Evolutionary conservation across 129 eudicot species (phyloP), one percentile per base, ranked within the genome.

Genomic region (Saposhnikovia divaricata): DNA sequence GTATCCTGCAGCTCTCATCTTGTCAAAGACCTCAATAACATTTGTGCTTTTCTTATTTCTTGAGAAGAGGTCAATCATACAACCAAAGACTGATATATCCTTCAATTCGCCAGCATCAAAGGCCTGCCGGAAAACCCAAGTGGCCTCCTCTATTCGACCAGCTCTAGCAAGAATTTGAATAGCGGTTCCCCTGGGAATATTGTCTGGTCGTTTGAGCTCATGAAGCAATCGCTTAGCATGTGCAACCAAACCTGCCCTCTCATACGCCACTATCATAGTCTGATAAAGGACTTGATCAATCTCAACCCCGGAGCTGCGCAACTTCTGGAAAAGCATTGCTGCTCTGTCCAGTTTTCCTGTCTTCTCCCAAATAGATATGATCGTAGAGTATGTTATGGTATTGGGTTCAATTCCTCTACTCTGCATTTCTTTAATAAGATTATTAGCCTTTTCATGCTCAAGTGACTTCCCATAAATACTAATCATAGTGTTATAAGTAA

Each of bases 61-160:
- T 45, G 97, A 89, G 78, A 80, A 92, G 15, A 95, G 91, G 79
- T 89, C 88, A 72, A 95, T 86, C 98, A 95, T 86, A 75, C 94
- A 84, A n/a, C 86, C 89, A 51, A 87, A 95, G 2, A 92, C 93
- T 0, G 94, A 81, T 80, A 95, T 92, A 69, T 90, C 91, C 86
- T 89, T 95, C 42, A 95, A 84, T 78, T 92, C 96, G n/a, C 90
- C 92, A 55, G 85, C 86, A 23, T 90, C 90, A 83, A 87, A 88
- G 25, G 98, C 98, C 86, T 92, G 96, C 66, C 96, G 85, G 66
- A 92, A 95, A 65, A 92, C 98, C 98, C 98, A 95, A 6, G 96
- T 95, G 57, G 97, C 98, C 85, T 95, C 98, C 81, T 95, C 98
- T 45, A 95, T 72, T 37, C 94, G 88, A 55, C 98, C 98, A 37